These are phyloP conservation scores for Globisporangium lucens DNA, from an alignment of 352 stramenopile genomes.

Conservation along the genomic window DNA sequence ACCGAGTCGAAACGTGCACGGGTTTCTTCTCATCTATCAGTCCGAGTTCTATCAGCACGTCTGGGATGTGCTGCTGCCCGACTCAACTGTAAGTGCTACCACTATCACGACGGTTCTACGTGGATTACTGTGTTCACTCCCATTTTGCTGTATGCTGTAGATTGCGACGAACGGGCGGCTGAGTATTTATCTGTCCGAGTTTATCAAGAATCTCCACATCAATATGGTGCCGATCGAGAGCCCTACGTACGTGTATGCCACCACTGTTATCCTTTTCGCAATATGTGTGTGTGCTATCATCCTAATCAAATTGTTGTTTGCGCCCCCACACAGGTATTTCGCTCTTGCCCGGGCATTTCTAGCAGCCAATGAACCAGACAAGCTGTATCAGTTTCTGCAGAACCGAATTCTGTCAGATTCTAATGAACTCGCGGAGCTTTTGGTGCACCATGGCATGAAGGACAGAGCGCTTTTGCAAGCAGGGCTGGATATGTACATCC, in stretches of 20 bases:
- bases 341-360: slow-evolving; percentile 54
- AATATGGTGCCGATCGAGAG: slow-evolving; percentile 53
- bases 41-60: slow-evolving; percentile 56
- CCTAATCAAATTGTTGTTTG: neutral
- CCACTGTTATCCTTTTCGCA: neutral
- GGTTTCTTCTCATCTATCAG: slow-evolving; percentile 49
- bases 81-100: slow-evolving; percentile 30
- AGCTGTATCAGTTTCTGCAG: slow-evolving; percentile 70
- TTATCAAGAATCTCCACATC: slow-evolving; percentile 53
- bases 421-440: slow-evolving; percentile 46
- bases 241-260: slow-evolving; percentile 40
- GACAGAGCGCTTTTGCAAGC: slow-evolving; percentile 46
- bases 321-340: slow-evolving; percentile 35
- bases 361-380: slow-evolving; percentile 30
- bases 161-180: slow-evolving; percentile 31
- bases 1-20: slow-evolving; percentile 33
- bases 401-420: slow-evolving; percentile 59
- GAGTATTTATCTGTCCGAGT: slow-evolving; percentile 61
- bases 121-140: neutral
- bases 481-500: slow-evolving; percentile 67
- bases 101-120: neutral
- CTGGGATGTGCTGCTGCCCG: slow-evolving; percentile 45
- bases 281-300: neutral
- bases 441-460: slow-evolving; percentile 29
- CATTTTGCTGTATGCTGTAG: slow-evolving; percentile 25